phyloP scores from a whole-genome alignment of 306 rosid species.

The Psophocarpus tetragonolobus region DNA sequence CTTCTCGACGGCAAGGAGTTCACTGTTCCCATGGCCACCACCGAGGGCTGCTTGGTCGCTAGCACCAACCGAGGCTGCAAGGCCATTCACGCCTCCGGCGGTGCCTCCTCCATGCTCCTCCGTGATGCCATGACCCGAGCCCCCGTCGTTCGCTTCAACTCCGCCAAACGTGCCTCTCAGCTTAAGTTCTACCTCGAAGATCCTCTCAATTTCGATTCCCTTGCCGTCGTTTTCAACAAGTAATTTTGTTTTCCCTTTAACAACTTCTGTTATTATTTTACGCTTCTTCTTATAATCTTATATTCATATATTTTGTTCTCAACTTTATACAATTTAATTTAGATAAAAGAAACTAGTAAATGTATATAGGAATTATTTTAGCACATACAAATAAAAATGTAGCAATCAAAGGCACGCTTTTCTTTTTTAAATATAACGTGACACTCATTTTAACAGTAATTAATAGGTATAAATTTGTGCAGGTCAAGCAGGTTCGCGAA shows the following conservation, averaged over 20 bases:
- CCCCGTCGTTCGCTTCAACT: slow-evolving; percentile 71
- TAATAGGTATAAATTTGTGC: too few relatives aligned
- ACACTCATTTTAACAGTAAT: too few relatives aligned
- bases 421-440: too few relatives aligned
- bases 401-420: too few relatives aligned
- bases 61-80: slow-evolving; percentile 91
- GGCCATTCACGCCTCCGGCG: slow-evolving; percentile 79
- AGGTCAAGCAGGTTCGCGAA: slow-evolving; percentile 87
- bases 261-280: not conserved
- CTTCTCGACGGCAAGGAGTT: slow-evolving; percentile 68
- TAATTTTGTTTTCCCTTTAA: not conserved
- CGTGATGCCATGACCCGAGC: slow-evolving; percentile 90
- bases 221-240: slow-evolving; percentile 70
- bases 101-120: slow-evolving; percentile 66
- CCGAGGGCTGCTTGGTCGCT: slow-evolving; percentile 85
- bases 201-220: slow-evolving; percentile 60
- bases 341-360: too few relatives aligned
- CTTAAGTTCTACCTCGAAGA: slow-evolving; percentile 76
- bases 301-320: too few relatives aligned
- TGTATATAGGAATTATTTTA: too few relatives aligned
- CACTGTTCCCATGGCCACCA: slow-evolving; percentile 91
- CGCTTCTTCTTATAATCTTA: too few relatives aligned
- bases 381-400: too few relatives aligned
- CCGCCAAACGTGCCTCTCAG: slow-evolving; percentile 71
- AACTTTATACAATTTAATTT: too few relatives aligned